phyloP scores from a whole-genome alignment of 441 rosid species.

The Syzygium syzygioides region DNA sequence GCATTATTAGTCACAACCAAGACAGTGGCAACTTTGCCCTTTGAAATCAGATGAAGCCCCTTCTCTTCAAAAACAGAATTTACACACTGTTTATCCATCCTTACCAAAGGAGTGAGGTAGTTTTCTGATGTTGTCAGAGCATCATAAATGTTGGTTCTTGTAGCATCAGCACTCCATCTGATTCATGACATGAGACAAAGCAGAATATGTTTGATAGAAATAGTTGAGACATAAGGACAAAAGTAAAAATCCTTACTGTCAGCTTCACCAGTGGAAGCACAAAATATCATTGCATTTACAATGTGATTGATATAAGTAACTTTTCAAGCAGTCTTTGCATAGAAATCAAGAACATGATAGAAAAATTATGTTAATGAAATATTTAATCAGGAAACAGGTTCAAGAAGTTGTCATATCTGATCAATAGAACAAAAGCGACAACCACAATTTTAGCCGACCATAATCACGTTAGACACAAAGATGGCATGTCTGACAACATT shows the following conservation, averaged over 20 bases:
- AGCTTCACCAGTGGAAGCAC: not conserved
- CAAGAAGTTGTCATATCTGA: not conserved
- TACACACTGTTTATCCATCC: conserved; percentile 27
- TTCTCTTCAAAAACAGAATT: conserved; percentile 35
- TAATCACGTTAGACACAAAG: not conserved
- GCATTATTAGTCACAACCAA: conserved; percentile 36
- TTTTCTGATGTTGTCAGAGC: conserved; percentile 35
- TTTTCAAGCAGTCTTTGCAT: not conserved
- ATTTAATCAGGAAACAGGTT: not conserved
- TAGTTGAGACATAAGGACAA: not conserved
- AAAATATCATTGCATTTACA: not conserved
- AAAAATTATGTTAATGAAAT: not conserved
- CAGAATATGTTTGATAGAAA: not conserved
- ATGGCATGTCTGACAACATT: not conserved
- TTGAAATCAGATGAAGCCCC: conserved; percentile 43
- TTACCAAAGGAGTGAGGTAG: conserved; percentile 26
- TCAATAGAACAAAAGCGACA: not conserved
- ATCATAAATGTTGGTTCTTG: conserved; percentile 26
- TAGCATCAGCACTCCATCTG: conserved; percentile 43
- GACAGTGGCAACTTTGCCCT: conserved; percentile 59
- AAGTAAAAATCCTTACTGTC: not conserved
- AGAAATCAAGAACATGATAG: not conserved
- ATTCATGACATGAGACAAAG: conserved; percentile 18
- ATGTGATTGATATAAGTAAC: not conserved
- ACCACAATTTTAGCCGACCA: not conserved